Percentiles rank a stretch among this genome's conserved stretches.
Conservation (phyloP, 148 eudicot genomes). For the Chenopodium quinoa region DNA sequence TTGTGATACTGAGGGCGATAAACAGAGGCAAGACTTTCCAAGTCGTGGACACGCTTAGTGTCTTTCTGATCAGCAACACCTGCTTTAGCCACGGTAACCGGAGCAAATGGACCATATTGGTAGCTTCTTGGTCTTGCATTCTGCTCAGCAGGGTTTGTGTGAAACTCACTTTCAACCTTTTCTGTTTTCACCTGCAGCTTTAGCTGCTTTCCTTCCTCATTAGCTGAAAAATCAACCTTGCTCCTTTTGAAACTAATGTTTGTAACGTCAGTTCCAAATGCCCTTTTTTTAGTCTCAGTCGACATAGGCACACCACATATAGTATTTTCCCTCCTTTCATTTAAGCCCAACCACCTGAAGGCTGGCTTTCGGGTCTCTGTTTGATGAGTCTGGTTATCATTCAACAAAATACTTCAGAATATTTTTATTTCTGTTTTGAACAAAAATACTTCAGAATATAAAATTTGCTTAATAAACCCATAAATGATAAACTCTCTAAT, state of each 20-base stretch:
- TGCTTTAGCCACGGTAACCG: constrained; percentile 48
- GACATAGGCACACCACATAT: constrained; percentile 26
- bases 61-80: constrained; percentile 34
- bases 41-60: constrained; percentile 41
- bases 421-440: too few species aligned
- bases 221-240: constrained; percentile 39
- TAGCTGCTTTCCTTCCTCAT: constrained; percentile 32
- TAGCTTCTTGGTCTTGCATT: constrained; percentile 38
- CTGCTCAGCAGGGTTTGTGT: constrained; percentile 24
- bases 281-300: constrained; percentile 61
- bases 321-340: constrained; percentile 34
- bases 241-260: constrained; percentile 55
- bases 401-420: constrained; percentile 9
- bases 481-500: neutral
- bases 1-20: constrained; percentile 81
- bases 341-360: constrained; percentile 82
- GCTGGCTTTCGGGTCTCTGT: constrained; percentile 86
- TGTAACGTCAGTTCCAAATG: constrained; percentile 77
- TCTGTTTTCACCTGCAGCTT: constrained; percentile 34
- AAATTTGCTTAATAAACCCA: neutral
- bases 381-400: constrained; percentile 64
- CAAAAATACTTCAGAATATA: neutral
- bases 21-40: constrained; percentile 60
- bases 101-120: constrained; percentile 85
- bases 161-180: constrained; percentile 33